phyloP scores from a whole-genome alignment of 2,329 filamentous ascomycete species.

The Claviceps sp. region DNA sequence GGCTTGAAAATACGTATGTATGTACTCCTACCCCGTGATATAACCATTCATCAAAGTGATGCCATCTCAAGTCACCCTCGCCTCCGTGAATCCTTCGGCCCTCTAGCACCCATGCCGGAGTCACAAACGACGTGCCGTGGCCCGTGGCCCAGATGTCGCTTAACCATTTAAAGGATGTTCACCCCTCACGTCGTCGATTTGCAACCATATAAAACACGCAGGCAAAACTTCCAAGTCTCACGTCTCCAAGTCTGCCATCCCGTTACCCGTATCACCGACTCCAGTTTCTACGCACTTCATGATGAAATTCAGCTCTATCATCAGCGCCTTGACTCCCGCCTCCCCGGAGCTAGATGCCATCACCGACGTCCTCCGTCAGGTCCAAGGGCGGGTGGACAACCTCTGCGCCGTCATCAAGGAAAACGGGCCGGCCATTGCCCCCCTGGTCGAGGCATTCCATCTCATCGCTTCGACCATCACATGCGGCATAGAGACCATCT shows the following conservation, averaged over 20 bases:
- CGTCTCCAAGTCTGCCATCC: background rate
- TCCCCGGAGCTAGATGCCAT: background rate
- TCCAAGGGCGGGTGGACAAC: background rate
- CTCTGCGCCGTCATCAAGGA: background rate
- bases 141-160: background rate
- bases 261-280: background rate
- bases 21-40: background rate
- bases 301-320: background rate
- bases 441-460: background rate
- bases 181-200: no score
- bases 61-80: background rate
- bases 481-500: background rate
- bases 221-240: background rate
- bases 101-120: background rate
- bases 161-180: background rate
- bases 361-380: background rate
- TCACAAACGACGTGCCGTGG: background rate
- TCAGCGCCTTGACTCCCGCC: background rate
- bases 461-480: background rate
- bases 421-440: background rate
- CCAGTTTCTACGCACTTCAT: background rate
- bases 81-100: background rate
- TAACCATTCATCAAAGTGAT: background rate
- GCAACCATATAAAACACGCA: background rate
- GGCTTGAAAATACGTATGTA: no score